These are phyloP conservation scores for Stipa capillata DNA, from an alignment of 176 grass and related monocot species.

Conservation along the genomic window DNA sequence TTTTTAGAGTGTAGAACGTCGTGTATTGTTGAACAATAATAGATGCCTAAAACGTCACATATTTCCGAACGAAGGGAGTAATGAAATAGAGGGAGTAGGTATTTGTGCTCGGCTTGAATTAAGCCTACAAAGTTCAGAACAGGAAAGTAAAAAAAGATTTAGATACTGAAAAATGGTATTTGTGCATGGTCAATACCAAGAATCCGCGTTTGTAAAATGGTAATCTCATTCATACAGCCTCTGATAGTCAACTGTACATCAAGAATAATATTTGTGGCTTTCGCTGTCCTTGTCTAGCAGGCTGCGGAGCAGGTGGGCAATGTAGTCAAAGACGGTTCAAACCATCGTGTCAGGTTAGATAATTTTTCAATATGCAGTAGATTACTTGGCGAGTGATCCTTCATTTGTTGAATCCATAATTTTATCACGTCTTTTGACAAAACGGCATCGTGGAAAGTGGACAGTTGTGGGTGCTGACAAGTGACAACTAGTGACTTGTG, in stretches of 20 bases:
- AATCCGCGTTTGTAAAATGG: not conserved
- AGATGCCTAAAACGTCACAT: too few relatives aligned
- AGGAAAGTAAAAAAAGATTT: too few relatives aligned
- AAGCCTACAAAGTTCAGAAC: too few relatives aligned
- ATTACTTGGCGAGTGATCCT: not conserved
- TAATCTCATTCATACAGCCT: not conserved
- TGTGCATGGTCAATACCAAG: too few relatives aligned
- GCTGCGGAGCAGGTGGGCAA: not conserved
- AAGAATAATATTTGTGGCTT: not conserved
- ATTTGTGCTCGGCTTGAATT: too few relatives aligned
- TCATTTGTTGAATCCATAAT: not conserved
- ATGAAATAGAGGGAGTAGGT: too few relatives aligned
- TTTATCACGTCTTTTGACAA: not conserved
- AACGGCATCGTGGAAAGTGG: not conserved
- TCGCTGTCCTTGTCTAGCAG: not conserved
- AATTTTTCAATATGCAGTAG: not conserved
- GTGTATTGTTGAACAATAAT: too few relatives aligned
- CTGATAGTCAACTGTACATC: not conserved
- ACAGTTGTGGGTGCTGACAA: not conserved
- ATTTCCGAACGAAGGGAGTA: too few relatives aligned
- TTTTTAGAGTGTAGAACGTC: too few relatives aligned
- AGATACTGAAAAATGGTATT: too few relatives aligned
- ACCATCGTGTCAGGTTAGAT: not conserved
- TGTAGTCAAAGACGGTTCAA: not conserved
- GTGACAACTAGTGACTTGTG: not conserved